phyloP scores from a whole-genome alignment of 805 yeast genomes.

The Priceomyces medius region DNA sequence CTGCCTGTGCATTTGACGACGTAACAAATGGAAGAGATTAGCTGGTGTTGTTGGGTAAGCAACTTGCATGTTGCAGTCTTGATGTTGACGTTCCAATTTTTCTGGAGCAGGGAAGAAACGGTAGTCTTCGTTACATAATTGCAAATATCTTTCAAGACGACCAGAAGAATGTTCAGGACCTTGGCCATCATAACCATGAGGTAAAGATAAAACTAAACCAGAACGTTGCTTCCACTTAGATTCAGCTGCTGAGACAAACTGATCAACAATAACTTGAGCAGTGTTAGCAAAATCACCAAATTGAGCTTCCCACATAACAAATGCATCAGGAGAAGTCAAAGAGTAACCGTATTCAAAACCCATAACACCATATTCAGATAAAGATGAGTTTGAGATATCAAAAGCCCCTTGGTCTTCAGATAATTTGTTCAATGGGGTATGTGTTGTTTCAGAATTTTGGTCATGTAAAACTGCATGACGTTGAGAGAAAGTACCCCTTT shows the following conservation, averaged over 20 bases:
- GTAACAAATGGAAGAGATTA: conserved; percentile 89
- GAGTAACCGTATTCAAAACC: conserved; percentile 99
- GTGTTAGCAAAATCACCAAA: conserved; percentile 99
- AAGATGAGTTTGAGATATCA: conserved; percentile 87
- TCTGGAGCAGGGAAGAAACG: conserved; percentile 88
- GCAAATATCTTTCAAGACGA: conserved; percentile 94
- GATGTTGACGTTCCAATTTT: conserved; percentile 94
- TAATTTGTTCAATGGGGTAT: conserved; percentile 82
- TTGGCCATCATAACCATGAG: conserved; percentile 99
- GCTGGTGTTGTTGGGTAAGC: conserved; percentile 99
- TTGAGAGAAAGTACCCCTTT: conserved; percentile 99
- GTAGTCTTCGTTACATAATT: conserved; percentile 93
- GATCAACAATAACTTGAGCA: conserved; percentile 96
- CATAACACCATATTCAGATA: conserved; percentile 98
- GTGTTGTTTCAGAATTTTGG: conserved; percentile 78
- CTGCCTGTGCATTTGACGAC: conserved; percentile 99
- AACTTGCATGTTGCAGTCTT: conserved; percentile 96
- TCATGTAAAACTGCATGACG: conserved; percentile 98
- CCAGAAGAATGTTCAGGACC: conserved; percentile 99
- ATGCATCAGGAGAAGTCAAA: conserved; percentile 93
- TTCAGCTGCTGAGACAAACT: conserved; percentile 95
- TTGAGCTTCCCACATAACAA: conserved; percentile 99
- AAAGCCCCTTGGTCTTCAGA: conserved; percentile 82
- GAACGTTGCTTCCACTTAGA: conserved; percentile 99
- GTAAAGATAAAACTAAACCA: conserved; percentile 90